Base-by-base conservation (phyloP, 2,329 filamentous ascomycete species). In the Plectosphaerella cucumerina region DNA sequence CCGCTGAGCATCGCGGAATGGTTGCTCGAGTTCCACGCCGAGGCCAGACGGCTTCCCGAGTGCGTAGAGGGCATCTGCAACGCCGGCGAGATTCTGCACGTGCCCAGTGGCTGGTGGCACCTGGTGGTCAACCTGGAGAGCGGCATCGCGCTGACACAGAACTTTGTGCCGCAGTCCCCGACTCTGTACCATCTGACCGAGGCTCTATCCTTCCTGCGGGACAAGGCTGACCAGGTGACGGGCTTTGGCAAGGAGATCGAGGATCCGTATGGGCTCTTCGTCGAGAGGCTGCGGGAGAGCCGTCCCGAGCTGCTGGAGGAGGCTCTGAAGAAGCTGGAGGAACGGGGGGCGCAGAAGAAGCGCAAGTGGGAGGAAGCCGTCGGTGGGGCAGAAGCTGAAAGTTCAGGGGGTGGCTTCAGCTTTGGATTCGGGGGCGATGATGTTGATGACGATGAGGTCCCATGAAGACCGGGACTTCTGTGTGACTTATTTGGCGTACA, bases 1-100 rank as follows among this genome's bases (percentile, higher is more conserved):
- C 94, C 93, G 1, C 79, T 97, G 11, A 96, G 90, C 69, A 97
- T 97, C 59, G 90, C 92, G n/a, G 93, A 97, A 70, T 97, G 94
- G 87, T 79, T 97, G 8, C 77, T 97, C 14, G 85, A 86, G 23
- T 97, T 97, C 68, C 94, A 97, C 64, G 81, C 80, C 2, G 87
- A 92, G 62, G 94, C 93, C 10, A 82, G 93, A 48, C 76, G 73
- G 48, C 84, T 86, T 2, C 81, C 86, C 0, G 90, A 87, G 11
- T 97, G 92, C 61, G 70, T 87, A 26, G 93, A 97, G 70, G 93
- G 90, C 0, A 84, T 97, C 23, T 97, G 93, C 64, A 70, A 74
- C 14, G 82, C 85, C 41, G 93, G 93, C 2, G 94, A 97, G 67
- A 86, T 97, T 15, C 70, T 97, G 47, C 90, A 97, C 64, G 93